Base-by-base conservation (phyloP, 306 rosid species). In the Gastrolobium bilobum region DNA sequence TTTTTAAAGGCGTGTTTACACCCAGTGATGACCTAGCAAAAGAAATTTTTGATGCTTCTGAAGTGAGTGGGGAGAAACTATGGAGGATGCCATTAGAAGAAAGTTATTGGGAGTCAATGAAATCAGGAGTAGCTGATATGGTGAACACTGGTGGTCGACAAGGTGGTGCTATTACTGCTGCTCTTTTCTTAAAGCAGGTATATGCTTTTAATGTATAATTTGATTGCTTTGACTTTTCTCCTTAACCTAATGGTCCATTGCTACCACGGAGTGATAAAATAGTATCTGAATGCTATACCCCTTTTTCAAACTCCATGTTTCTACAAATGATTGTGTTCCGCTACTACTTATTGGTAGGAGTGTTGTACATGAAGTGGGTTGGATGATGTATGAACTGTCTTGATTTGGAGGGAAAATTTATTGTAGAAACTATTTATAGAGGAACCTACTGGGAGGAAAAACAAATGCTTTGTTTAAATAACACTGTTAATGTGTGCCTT, bases 21-120 rank as follows among this genome's bases (percentile, higher is more conserved):
- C 99, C 99, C 39, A 91, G 85, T 75, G 99, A 96, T 90, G 99
- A 96, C 42, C 85, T 96, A 44, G 98, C 98, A 69, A 91, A 89
- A 71, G 99, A 96, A 87, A 86, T 96, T 48, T 15, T 89, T 44
- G 89, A 88, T 52, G 98, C 99, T 82, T 86, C 99, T 29, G 94
- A 93, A 54, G 68, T 69, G 73, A 89, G 96, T 82, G 98, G 98
- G 52, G 99, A 96, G 81, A 96, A 96, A 88, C 74, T 93, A 14
- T 96, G 99, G 99, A 90, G 98, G 80, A 63, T 96, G 96, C 99
- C 99, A 6, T 5, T 96, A 84, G 99, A 96, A 83, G 98, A 93
- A 62, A 96, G 99, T 82, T 96, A 96, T 73, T 96, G 99, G 99
- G 99, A 96, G 56, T 75, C 91, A 7, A 93, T 93, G 98, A 96